Evolutionary conservation across 257 asterid genomes (phyloP), one percentile per base, ranked within the genome.

Genomic region (Capsicum chinense): DNA sequence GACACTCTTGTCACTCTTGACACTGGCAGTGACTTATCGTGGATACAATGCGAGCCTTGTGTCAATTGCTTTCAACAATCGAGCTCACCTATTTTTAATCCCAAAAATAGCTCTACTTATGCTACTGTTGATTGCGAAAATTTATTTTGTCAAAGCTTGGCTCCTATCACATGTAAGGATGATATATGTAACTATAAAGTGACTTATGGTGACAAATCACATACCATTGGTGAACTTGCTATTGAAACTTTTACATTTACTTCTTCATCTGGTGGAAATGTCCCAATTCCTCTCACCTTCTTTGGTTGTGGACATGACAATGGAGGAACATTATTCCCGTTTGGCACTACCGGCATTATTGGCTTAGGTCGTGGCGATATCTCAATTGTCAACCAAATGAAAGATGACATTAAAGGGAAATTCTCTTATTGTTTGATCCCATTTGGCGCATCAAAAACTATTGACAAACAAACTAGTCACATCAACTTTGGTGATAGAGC

Each of bases 401-500:
- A 85, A 15, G 5, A 85, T 6, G 26, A 59, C 1, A 59, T 80
- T 33, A 56, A 33, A 6, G 87, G 88, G 6, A 89, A 62, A 26
- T 91, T 89, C 76, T 87, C 94, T 0, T 84, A 87, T 52, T 91
- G 92, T 79, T 82, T 90, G 80, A 88, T 86, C 16, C 81, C 91
- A 3, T 1, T 21, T 0, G 80, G n/a, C 16, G 42, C 35, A 73
- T n/a, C n/a, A 73, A 5, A 1, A 9, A 37, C 7, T 12, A 58
- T 33, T 33, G 1, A 70, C 12, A 21, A 42, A 1, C 58, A 50
- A n/a, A 16, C 88, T 1, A 86, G 92, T 60, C 87, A 85, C 47
- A 73, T 91, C 47, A 86, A 85, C 9, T 91, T 91, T 39, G 94
- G 94, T 7, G 56, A 71, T 9, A 56, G 7, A 3, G 89, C 84